phyloP scores from a whole-genome alignment of 208 protist genomes.

The Acanthamoeba royreba region DNA sequence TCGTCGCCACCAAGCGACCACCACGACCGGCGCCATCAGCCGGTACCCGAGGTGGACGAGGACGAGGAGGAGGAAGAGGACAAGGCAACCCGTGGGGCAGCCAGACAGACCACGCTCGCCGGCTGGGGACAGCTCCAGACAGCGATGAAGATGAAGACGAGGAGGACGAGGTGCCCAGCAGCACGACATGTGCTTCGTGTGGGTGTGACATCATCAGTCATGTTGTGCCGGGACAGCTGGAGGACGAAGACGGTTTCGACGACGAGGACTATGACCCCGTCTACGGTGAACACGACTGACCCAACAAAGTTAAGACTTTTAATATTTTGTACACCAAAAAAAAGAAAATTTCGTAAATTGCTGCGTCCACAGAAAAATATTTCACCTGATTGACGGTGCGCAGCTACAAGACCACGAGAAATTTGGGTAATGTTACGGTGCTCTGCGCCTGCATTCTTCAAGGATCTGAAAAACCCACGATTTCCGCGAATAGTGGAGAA shows the following conservation, averaged over 20 bases:
- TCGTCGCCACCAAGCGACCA: neutral
- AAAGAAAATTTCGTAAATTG: neutral
- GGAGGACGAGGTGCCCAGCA: neutral
- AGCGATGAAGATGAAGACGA: neutral
- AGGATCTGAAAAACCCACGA: neutral
- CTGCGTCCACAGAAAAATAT: neutral
- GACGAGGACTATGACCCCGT: neutral
- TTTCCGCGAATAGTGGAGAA: neutral
- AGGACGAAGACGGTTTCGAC: neutral
- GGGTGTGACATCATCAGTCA: neutral
- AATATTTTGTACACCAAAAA: neutral
- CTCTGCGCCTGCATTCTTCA: neutral
- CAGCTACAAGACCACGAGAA: too few species aligned
- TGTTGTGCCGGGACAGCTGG: neutral
- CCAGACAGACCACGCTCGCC: too few species aligned
- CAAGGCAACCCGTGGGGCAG: neutral
- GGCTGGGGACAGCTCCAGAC: neutral
- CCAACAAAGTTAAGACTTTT: neutral
- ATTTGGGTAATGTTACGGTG: neutral
- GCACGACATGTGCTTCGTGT: neutral
- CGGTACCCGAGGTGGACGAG: neutral
- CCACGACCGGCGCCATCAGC: neutral
- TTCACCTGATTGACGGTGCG: neutral
- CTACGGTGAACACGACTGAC: neutral
- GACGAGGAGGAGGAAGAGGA: neutral